phyloP scores from a whole-genome alignment of 164 flowering plant genomes.

The Vitis rotundifolia region DNA sequence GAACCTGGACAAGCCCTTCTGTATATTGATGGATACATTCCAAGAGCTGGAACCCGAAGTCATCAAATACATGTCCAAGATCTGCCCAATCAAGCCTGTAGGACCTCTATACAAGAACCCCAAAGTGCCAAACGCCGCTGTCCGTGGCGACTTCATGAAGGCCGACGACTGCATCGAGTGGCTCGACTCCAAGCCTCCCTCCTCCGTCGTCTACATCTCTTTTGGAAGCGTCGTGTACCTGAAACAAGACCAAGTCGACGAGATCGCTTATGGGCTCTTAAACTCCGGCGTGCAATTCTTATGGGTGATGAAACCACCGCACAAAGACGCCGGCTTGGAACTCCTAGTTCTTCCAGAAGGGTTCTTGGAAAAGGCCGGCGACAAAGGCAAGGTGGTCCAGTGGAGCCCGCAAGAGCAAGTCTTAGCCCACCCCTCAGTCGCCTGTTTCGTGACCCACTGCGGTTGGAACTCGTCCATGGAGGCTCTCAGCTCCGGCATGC shows the following conservation, averaged over 20 bases:
- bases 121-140: not conserved
- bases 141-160: constrained; percentile 44
- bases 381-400: constrained; percentile 17
- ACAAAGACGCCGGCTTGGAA: constrained; percentile 15
- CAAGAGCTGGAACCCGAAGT: constrained; percentile 61
- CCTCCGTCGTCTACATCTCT: constrained; percentile 28
- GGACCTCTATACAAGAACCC: constrained; percentile 63
- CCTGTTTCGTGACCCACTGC: constrained; percentile 32
- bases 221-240: constrained; percentile 24
- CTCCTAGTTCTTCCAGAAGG: constrained; percentile 12
- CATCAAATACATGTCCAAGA: constrained; percentile 36
- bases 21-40: constrained; percentile 66
- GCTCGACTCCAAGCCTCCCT: constrained; percentile 19
- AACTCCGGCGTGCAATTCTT: constrained; percentile 11
- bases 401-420: constrained; percentile 36
- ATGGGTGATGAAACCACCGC: constrained; percentile 23
- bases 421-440: constrained; percentile 17
- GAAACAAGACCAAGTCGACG: constrained; percentile 24
- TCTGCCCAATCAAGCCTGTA: constrained; percentile 38
- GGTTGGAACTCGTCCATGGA: constrained; percentile 35
- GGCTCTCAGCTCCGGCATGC: constrained; percentile 27
- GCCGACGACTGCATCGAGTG: constrained; percentile 43
- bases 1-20: constrained; percentile 55
- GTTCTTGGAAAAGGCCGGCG: constrained; percentile 14
- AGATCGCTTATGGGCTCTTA: constrained; percentile 23